Conservation (phyloP, 2,329 filamentous ascomycete genomes). For the Xylariaceae sp. region DNA sequence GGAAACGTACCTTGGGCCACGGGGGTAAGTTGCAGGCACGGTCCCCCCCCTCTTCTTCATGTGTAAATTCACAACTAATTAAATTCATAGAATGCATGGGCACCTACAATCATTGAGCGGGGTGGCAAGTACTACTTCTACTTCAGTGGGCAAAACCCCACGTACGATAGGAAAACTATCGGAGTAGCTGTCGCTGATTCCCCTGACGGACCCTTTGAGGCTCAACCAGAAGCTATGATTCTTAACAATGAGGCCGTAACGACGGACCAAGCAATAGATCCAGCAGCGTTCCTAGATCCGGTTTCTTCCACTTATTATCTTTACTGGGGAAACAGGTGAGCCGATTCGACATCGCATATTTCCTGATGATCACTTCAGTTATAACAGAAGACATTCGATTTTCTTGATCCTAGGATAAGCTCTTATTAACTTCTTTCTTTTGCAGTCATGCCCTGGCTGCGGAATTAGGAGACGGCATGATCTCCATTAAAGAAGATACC, state of each 20-base stretch:
- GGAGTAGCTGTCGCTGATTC: constrained; percentile 60
- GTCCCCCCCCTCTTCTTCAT: too few species aligned
- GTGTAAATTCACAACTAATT: too few species aligned
- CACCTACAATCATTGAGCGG: constrained; percentile 62
- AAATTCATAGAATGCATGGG: constrained; percentile 58
- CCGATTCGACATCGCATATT: too few species aligned
- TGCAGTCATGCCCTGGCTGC: constrained; percentile 42
- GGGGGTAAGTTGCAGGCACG: constrained; percentile 40
- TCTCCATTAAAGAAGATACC: constrained; percentile 44
- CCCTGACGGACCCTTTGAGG: constrained; percentile 62
- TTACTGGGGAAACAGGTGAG: constrained; percentile 59
- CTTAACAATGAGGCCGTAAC: constrained; percentile 51
- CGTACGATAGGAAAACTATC: constrained; percentile 59
- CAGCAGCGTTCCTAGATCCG: constrained; percentile 63
- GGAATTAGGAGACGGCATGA: constrained; percentile 49
- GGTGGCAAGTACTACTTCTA: constrained; percentile 67
- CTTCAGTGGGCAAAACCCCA: constrained; percentile 57
- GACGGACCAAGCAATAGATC: constrained; percentile 57
- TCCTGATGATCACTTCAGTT: too few species aligned
- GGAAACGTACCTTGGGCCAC: constrained; percentile 65
- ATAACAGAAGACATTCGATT: not conserved
- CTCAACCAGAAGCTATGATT: constrained; percentile 56
- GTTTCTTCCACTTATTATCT: constrained; percentile 59
- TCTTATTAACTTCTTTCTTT: not conserved
- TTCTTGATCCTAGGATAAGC: not conserved